A percentile compares a stretch with the other conserved stretches of the same genome.
Conservation (phyloP, 192 early-diverging fungal species). For the Oehlia diaphana region DNA sequence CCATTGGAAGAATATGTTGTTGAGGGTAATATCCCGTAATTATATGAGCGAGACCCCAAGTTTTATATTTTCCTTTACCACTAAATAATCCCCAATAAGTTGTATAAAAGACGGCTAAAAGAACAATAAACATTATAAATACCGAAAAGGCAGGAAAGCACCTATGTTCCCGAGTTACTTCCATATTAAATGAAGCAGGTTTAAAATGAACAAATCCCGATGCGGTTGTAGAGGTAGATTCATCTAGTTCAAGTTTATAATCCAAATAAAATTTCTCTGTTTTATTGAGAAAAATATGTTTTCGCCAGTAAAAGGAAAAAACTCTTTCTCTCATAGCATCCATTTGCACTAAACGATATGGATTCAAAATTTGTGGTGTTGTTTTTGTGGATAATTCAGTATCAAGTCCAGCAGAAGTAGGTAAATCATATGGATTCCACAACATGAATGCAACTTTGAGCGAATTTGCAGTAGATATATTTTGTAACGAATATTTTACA, state of each 20-base stretch:
- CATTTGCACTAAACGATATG: background rate
- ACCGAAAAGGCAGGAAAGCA: background rate
- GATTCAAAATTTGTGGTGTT: constrained; percentile 19
- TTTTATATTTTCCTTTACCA: constrained; percentile 23
- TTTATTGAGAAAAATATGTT: constrained; percentile 5
- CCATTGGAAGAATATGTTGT: constrained; percentile 2
- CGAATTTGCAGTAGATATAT: constrained; percentile 3
- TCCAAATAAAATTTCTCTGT: constrained; percentile 20
- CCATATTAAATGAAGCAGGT: background rate
- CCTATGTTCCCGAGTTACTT: constrained; percentile 3
- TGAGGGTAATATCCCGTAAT: constrained; percentile 25
- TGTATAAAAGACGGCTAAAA: constrained; percentile 12
- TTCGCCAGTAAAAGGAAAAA: constrained; percentile 10
- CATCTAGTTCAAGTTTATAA: constrained; percentile 13
- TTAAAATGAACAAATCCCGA: constrained; percentile 24
- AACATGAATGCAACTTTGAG: constrained; percentile 24
- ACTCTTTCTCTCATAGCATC: constrained; percentile 17
- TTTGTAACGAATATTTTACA: constrained; percentile 16
- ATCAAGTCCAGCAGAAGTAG: background rate
- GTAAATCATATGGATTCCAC: constrained; percentile 26
- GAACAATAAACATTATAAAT: constrained; percentile 19
- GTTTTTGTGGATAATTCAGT: background rate
- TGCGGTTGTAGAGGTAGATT: background rate
- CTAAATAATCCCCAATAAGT: constrained; percentile 10
- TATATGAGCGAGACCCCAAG: constrained; percentile 1